phyloP scores from a whole-genome alignment of 768 basidiomycete genomes.

The Psilocybe tampanensis region DNA sequence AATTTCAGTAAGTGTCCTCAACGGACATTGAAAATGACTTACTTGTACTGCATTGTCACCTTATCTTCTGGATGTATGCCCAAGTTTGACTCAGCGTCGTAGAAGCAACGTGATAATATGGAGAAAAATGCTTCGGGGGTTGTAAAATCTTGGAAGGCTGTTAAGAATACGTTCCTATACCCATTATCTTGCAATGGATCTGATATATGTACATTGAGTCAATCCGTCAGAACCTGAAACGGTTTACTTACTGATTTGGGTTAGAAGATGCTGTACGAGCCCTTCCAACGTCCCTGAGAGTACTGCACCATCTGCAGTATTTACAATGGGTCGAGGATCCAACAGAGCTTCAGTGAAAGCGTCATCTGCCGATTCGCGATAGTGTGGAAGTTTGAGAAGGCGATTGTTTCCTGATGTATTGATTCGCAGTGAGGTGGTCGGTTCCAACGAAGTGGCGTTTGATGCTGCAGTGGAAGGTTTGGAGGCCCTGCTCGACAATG shows the following conservation, averaged over 20 bases:
- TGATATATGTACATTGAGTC: slow-evolving; percentile 11
- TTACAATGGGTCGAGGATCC: slow-evolving; percentile 25
- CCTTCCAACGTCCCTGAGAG: slow-evolving; percentile 43
- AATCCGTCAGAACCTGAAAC: neutral
- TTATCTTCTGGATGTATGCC: slow-evolving; percentile 24
- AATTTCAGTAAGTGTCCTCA: too few relatives aligned
- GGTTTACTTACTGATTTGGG: slow-evolving; percentile 26
- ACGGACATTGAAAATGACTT: slow-evolving; percentile 8
- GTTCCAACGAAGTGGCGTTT: neutral
- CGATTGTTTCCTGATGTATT: neutral
- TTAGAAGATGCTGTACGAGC: slow-evolving; percentile 39
- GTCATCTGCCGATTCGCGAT: slow-evolving; percentile 19
- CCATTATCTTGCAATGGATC: slow-evolving; percentile 33
- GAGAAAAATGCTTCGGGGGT: slow-evolving; percentile 40
- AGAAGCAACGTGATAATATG: slow-evolving; percentile 38
- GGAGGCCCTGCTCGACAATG: neutral
- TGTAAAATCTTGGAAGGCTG: slow-evolving; percentile 42
- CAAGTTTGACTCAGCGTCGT: slow-evolving; percentile 28
- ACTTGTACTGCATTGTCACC: slow-evolving; percentile 36
- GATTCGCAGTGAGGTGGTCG: neutral
- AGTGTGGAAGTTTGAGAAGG: slow-evolving; percentile 14
- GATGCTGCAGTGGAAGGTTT: neutral
- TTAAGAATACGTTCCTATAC: slow-evolving; percentile 41
- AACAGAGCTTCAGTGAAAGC: slow-evolving; percentile 21
- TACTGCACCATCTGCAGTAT: slow-evolving; percentile 31